phyloP scores from a whole-genome alignment of 106 monocot genomes.

The Dendrobium huoshanense region DNA sequence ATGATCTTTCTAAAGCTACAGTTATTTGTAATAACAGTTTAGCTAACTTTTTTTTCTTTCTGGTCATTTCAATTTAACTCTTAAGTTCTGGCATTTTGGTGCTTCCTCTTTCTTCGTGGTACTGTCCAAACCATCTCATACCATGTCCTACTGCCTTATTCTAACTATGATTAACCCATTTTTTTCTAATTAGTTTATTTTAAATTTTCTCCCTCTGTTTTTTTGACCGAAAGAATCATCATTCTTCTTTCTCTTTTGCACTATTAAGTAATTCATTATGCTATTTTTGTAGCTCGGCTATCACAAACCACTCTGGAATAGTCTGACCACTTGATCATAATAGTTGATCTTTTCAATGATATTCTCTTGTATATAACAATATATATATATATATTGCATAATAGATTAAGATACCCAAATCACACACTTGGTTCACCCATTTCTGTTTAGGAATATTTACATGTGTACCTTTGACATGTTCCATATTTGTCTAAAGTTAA shows the following conservation, averaged over 20 bases:
- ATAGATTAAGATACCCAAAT: no score
- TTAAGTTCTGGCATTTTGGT: background rate
- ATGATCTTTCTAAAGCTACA: background rate
- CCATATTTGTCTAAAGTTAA: no score
- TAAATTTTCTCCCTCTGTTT: background rate
- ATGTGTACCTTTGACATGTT: no score
- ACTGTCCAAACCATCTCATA: background rate
- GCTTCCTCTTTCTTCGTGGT: background rate
- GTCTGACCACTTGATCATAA: no score
- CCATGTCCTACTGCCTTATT: background rate
- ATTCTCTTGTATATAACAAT: no score
- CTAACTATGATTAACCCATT: background rate
- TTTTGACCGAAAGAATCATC: background rate
- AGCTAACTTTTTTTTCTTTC: background rate
- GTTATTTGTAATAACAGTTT: background rate
- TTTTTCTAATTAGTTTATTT: background rate
- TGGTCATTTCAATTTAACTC: background rate
- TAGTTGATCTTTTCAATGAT: no score
- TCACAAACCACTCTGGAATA: no score
- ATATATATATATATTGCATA: no score
- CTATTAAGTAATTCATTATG: background rate
- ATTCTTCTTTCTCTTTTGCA: background rate
- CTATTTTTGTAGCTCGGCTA: background rate
- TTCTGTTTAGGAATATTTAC: no score
- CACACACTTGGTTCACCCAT: no score